Base-by-base conservation (phyloP, 75 land plant species). In the Sequoiadendron giganteum region DNA sequence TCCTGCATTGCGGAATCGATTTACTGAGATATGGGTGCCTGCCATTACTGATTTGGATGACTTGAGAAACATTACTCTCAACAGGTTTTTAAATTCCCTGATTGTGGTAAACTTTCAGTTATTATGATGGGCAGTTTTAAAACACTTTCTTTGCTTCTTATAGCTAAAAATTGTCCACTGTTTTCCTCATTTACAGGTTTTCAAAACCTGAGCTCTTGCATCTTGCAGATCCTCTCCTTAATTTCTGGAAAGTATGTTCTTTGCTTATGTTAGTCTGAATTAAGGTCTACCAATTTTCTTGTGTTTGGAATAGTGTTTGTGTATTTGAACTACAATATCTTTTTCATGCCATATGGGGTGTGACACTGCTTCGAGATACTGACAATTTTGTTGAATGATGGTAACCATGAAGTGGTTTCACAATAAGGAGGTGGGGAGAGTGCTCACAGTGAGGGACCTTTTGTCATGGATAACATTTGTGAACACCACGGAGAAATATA, bases 21-120 rank as follows among this genome's bases (percentile, higher is more conserved):
- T 98, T 88, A 98, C 99, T 85, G 99, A 96, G 90, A 94, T 98
- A 65, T 98, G 99, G 99, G 99, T 98, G 72, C 99, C 99, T 40
- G 80, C 95, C 45, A 92, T 96, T 61, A 56, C 34, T 88, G 96
- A 97, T 70, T 42, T 91, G 30, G 86, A 92, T 89, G 99, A 98
- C 83, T 91, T 98, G 68, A 93, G 91, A 90, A 90, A 88, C 90
- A 97, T 98, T 86, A 94, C 96, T 58, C 38, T 86, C n/a, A 90
- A 91, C 49, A 95, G 96, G 97, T 96, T 91, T 84, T 85, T 34
- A 36, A 85, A 52, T 14, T 85, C 19, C 86, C 3, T 56, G 18
- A 28, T 86, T 9, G 43, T 86, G 15, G 42, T 43, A 43, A 21
- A 15, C 3, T 87, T 15, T 87, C 34, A 45, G 32, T 54, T 52